Conservation (phyloP, 768 basidiomycete genomes). For the Phlebiopsis gigantea region DNA sequence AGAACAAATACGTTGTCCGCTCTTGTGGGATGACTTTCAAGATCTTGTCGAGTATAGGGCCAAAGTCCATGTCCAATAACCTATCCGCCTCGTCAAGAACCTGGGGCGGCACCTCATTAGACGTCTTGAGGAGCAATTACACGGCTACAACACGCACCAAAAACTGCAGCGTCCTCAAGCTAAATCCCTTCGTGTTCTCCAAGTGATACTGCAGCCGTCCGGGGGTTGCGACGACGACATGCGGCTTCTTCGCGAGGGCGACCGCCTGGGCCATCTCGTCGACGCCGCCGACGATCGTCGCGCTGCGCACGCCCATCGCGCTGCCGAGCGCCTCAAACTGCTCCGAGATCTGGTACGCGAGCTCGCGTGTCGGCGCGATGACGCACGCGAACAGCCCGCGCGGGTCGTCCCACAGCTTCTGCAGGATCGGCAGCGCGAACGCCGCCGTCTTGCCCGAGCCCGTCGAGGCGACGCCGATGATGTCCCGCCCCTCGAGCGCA, state of each 20-base stretch:
- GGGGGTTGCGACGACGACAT: conserved; percentile 93
- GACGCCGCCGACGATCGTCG: conserved; percentile 93
- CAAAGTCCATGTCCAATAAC: conserved; percentile 94
- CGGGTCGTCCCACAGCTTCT: conserved; percentile 95
- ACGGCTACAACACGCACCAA: conserved; percentile 51
- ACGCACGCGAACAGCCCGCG: conserved; percentile 90
- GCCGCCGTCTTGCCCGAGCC: conserved; percentile 64
- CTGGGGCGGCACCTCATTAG: conserved; percentile 36
- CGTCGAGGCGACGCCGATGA: conserved; percentile 97
- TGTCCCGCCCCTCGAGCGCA: conserved; percentile 88
- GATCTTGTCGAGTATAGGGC: conserved; percentile 92
- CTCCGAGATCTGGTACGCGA: conserved; percentile 97
- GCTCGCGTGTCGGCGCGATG: conserved; percentile 94
- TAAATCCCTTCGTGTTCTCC: conserved; percentile 97
- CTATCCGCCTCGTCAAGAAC: conserved; percentile 98
- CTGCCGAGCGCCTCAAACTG: conserved; percentile 91
- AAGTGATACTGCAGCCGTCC: conserved; percentile 91
- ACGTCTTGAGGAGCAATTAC: not conserved
- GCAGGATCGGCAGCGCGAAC: conserved; percentile 97
- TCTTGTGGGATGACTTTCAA: conserved; percentile 93
- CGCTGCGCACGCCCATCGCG: conserved; percentile 87
- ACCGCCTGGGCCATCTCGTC: conserved; percentile 89
- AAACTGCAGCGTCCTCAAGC: conserved; percentile 78
- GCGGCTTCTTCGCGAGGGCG: conserved; percentile 88
- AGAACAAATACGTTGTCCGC: conserved; percentile 92